Base-by-base conservation (phyloP, 1,284 basidiomycete genomes). In the Volvariella surrecta region DNA sequence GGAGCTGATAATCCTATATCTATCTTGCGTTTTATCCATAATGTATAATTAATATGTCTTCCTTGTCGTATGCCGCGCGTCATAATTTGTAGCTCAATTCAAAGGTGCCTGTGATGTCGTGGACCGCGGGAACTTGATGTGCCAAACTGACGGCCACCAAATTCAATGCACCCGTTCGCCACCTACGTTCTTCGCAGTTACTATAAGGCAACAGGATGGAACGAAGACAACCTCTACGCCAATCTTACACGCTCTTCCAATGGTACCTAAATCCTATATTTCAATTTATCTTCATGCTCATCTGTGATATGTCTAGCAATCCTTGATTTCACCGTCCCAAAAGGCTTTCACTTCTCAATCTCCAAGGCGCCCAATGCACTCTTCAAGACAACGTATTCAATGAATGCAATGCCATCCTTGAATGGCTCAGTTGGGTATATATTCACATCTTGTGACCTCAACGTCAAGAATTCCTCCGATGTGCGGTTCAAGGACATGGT, bases 361-460 rank as follows among this genome's bases (percentile, higher is more conserved):
- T 91, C 92, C 13, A 94, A 95, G 54, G 82, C 89, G 2, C 90
- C 93, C 4, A 90, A 93, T 55, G 74, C 87, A 0, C 67, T 94
- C 34, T 96, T 96, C 67, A 88, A 79, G 60, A 95, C 91, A 1
- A 87, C 87, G 1, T 93, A 94, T 60, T 83, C 90, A 2, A 86
- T 95, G 68, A 92, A 89, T 47, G 90, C 90, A 6, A 75, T 96
- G 60, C 93, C 93, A 1, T 87, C 87, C 7, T 73, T 97, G 43
- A 88, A 88, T 53, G 94, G 93, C n/a, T 89, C 89, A 0, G 71
- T 97, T 34, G 91, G 89, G 31, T 97, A 97, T 59, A 89, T 96
- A 50, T 93, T 94, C 55, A 88, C 89, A 0, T 90, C 89, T 6
- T 88, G 86, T 58, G 75, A 84, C 46, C 65, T 94, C 31, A 70